phyloP scores from a whole-genome alignment of 352 stramenopile species.

The Phytophthora litchii region DNA sequence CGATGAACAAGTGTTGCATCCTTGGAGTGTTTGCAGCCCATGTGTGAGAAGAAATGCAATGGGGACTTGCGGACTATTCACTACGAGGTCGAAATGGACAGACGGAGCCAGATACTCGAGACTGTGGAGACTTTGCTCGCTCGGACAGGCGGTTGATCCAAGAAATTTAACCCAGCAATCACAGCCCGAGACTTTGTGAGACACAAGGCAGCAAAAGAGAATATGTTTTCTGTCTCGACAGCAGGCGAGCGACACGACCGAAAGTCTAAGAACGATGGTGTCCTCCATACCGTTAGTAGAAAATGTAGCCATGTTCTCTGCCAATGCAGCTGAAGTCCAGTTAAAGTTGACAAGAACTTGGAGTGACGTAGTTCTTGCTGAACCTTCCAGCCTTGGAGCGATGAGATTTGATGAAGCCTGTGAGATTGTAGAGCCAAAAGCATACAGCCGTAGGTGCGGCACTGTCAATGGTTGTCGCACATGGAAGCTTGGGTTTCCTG shows the following conservation, averaged over 20 bases:
- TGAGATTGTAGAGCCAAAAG: no score
- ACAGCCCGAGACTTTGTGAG: conserved; percentile 7
- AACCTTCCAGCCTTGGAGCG: neutral
- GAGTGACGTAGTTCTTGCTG: no score
- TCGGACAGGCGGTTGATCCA: conserved; percentile 28
- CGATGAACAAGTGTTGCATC: conserved; percentile 29
- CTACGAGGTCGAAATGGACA: conserved; percentile 28
- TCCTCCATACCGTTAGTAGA: conserved; percentile 25
- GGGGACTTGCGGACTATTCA: conserved; percentile 6
- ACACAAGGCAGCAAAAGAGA: conserved; percentile 25
- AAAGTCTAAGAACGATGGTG: neutral
- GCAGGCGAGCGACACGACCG: conserved; percentile 13
- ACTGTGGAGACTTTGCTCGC: conserved; percentile 6
- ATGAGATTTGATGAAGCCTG: no score
- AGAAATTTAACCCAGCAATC: neutral
- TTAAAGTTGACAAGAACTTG: conserved; percentile 1
- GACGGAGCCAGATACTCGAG: conserved; percentile 16
- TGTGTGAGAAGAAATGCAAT: conserved; percentile 22
- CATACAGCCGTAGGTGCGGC: no score
- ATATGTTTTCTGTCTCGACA: conserved; percentile 29
- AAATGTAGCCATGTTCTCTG: conserved; percentile 33
- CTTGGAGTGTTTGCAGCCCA: conserved; percentile 76
- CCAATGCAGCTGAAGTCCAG: conserved; percentile 5
- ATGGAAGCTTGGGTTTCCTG: conserved; percentile 6
- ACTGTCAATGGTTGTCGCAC: conserved; percentile 9